phyloP scores from a whole-genome alignment of 441 rosid species.

The Flueggea neowawraea region DNA sequence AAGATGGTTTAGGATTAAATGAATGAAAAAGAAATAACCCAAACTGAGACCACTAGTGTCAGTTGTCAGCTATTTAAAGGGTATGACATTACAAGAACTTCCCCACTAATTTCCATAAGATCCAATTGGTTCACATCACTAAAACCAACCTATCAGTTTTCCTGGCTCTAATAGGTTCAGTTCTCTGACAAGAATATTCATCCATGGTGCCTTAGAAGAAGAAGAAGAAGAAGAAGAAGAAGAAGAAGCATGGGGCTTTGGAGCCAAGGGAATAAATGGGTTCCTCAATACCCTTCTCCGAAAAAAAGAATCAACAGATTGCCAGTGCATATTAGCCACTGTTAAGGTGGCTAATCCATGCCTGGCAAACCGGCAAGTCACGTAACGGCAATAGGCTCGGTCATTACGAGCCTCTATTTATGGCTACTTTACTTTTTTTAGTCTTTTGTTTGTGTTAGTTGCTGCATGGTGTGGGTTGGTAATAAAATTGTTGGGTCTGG shows the following conservation, averaged over 20 bases:
- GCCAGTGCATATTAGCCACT: constrained; percentile 27
- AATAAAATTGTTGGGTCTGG: neutral
- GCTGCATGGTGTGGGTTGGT: too few relatives aligned
- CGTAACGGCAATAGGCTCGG: constrained; percentile 52
- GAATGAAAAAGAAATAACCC: neutral
- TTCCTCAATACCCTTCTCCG: neutral
- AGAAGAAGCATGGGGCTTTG: neutral
- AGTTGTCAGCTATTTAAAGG: constrained; percentile 43
- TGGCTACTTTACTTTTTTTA: neutral
- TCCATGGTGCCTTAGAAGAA: constrained; percentile 1
- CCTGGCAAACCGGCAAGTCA: constrained; percentile 84
- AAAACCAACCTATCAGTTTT: too few relatives aligned
- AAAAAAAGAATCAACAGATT: constrained; percentile 23
- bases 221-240: neutral
- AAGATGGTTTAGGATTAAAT: neutral
- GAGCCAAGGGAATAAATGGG: neutral
- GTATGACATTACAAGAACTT: constrained; percentile 14
- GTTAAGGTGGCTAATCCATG: neutral
- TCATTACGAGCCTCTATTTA: constrained; percentile 22
- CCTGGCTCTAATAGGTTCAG: too few relatives aligned
- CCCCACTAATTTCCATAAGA: constrained; percentile 33
- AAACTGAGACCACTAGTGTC: neutral
- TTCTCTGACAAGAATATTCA: neutral
- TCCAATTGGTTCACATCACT: constrained; percentile 17
- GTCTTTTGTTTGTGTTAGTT: neutral